These are phyloP conservation scores for Licmophora abbreviata DNA, from an alignment of 108 stramenopile species.

Conservation along the genomic window DNA sequence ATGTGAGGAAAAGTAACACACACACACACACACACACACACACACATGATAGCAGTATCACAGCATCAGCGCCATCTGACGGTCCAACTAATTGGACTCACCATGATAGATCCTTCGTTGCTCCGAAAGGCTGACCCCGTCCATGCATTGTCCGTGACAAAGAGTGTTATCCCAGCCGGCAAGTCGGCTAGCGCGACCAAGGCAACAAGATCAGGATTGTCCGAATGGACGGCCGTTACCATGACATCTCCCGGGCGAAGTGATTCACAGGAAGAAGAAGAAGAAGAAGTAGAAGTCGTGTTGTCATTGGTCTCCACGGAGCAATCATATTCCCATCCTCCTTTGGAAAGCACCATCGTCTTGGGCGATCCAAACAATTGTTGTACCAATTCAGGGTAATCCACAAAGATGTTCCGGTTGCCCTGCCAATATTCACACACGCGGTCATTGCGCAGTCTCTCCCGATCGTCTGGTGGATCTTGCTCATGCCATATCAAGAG, in stretches of 20 bases:
- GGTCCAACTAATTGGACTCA: constrained; percentile 10
- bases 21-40: too few relatives aligned
- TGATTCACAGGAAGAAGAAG: not conserved
- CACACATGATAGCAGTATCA: too few relatives aligned
- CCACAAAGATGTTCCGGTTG: constrained; percentile 80
- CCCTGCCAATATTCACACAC: constrained; percentile 66
- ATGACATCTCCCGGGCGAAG: constrained; percentile 24
- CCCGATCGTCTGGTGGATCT: constrained; percentile 54
- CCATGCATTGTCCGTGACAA: constrained; percentile 53
- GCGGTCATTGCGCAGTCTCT: constrained; percentile 44
- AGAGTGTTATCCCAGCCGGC: constrained; percentile 24
- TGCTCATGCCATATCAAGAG: constrained; percentile 62
- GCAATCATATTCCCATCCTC: not conserved
- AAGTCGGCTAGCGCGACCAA: constrained; percentile 37
- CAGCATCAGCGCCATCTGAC: too few relatives aligned
- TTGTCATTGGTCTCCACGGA: not conserved
- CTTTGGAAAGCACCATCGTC: not conserved
- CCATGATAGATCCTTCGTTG: constrained; percentile 30
- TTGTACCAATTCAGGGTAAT: constrained; percentile 53
- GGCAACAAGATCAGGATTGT: constrained; percentile 30
- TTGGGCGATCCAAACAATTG: not conserved
- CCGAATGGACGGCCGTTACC: constrained; percentile 18
- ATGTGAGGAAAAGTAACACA: too few relatives aligned
- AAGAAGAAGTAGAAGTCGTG: too few relatives aligned
- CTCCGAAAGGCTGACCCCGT: constrained; percentile 16